Evolutionary conservation across 306 rosid genomes (phyloP).

Genomic region (Phaseolus lunatus): DNA sequence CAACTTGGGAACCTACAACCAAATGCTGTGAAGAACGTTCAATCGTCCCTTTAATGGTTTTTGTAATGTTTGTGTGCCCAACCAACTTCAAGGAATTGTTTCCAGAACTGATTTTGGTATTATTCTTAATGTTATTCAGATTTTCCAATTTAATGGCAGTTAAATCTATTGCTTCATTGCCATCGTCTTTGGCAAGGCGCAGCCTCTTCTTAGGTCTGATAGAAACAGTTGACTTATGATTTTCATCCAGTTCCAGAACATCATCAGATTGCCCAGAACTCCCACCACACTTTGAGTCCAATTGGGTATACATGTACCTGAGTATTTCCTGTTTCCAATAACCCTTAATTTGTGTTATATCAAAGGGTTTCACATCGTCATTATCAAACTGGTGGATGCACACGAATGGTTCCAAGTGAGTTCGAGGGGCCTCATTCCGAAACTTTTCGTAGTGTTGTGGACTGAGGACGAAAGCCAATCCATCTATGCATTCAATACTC

Average conservation of each 20-base stretch:
- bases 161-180: conserved; percentile 41
- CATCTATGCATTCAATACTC: conserved; percentile 98
- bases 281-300: conserved; percentile 54
- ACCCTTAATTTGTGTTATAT: conserved; percentile 81
- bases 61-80: conserved; percentile 28
- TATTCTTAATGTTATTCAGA: conserved; percentile 22
- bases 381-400: conserved; percentile 71
- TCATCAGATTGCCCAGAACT: conserved; percentile 56
- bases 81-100: conserved; percentile 33
- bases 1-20: conserved; percentile 68
- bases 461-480: conserved; percentile 85
- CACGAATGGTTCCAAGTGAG: conserved; percentile 65
- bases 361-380: conserved; percentile 73
- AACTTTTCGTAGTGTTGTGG: conserved; percentile 76
- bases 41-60: conserved; percentile 41
- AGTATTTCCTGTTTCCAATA: conserved; percentile 91
- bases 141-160: conserved; percentile 28
- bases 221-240: conserved; percentile 32
- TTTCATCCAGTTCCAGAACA: conserved; percentile 52
- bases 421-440: conserved; percentile 60
- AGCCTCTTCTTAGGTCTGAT: conserved; percentile 73
- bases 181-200: conserved; percentile 43
- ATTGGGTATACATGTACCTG: conserved; percentile 56
- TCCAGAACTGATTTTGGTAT: conserved; percentile 42
- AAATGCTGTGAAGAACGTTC: conserved; percentile 41